phyloP scores from a whole-genome alignment of 202 grass and related monocot genomes.

The Panicum virgatum region DNA sequence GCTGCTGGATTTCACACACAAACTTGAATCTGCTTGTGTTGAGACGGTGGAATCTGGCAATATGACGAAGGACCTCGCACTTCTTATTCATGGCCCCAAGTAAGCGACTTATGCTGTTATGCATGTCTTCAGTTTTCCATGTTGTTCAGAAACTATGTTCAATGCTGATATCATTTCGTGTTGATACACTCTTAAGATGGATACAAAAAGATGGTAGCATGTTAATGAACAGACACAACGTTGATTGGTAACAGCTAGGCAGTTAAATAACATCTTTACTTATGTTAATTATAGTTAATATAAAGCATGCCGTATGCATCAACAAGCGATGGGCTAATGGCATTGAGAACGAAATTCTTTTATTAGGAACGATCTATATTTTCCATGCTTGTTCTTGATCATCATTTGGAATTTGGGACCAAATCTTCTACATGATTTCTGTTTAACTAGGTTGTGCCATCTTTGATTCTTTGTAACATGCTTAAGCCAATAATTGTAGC shows the following conservation, averaged over 20 bases:
- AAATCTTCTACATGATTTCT: conserved; percentile 9
- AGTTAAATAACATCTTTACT: conserved; percentile 3
- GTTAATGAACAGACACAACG: not conserved
- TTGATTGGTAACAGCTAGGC: not conserved
- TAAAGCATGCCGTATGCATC: not conserved
- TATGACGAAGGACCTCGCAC: conserved; percentile 98
- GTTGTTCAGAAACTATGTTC: conserved; percentile 33
- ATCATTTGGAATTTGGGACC: not conserved
- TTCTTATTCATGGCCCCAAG: conserved; percentile 88
- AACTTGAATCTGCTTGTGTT: conserved; percentile 82
- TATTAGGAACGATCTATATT: not conserved
- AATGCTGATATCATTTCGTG: conserved; percentile 8
- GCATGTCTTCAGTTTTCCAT: not conserved
- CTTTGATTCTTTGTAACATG: not conserved
- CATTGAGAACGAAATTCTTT: conserved; percentile 7
- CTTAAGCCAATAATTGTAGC: not conserved
- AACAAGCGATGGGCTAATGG: not conserved
- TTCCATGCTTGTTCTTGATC: conserved; percentile 9
- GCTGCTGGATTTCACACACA: conserved; percentile 69
- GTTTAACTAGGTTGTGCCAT: not conserved
- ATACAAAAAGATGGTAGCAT: not conserved
- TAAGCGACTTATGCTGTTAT: conserved; percentile 48
- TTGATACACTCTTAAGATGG: not conserved
- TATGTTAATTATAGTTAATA: not conserved
- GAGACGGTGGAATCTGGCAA: conserved; percentile 88